phyloP scores from a whole-genome alignment of 108 stramenopile genomes.

The Cyclotella cryptica region DNA sequence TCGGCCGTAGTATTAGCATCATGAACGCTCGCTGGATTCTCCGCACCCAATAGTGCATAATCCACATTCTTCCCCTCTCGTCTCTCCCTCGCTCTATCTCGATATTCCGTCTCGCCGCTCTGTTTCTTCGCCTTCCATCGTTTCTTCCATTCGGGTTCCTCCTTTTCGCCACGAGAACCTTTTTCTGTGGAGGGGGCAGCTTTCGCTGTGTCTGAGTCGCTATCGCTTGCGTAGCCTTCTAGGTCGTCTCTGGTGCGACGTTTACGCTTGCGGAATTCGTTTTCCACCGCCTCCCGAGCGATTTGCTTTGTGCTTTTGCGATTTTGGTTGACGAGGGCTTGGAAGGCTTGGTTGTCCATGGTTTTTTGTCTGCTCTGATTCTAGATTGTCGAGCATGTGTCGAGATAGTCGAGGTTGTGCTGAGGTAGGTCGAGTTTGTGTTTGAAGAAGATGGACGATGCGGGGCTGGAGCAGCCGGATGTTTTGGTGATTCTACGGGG shows the following conservation, averaged over 20 bases:
- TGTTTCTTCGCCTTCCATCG: constrained; percentile 42
- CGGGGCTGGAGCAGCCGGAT: no score
- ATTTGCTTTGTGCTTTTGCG: constrained; percentile 71
- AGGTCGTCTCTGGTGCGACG: background rate
- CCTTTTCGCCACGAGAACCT: constrained; percentile 22
- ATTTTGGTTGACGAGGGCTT: constrained; percentile 56
- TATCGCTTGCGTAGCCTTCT: constrained; percentile 19
- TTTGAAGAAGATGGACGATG: no score
- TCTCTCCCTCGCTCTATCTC: constrained; percentile 88
- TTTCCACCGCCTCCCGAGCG: constrained; percentile 80
- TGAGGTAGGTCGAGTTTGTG: no score
- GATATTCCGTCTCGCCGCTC: constrained; percentile 52
- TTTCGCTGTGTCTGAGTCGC: constrained; percentile 31
- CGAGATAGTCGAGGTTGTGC: no score
- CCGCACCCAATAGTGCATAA: constrained; percentile 13
- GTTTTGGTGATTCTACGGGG: no score
- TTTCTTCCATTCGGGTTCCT: constrained; percentile 39
- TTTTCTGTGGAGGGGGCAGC: constrained; percentile 27
- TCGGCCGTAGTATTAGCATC: constrained; percentile 16
- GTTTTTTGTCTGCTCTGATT: no score
- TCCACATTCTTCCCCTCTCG: constrained; percentile 67
- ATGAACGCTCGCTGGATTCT: background rate
- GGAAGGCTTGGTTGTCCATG: constrained; percentile 87
- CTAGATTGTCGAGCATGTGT: no score
- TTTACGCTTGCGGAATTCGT: constrained; percentile 61